Evolutionary conservation across 495 filamentous ascomycete genomes (phyloP).

Genomic region (Penicillium goetzii): DNA sequence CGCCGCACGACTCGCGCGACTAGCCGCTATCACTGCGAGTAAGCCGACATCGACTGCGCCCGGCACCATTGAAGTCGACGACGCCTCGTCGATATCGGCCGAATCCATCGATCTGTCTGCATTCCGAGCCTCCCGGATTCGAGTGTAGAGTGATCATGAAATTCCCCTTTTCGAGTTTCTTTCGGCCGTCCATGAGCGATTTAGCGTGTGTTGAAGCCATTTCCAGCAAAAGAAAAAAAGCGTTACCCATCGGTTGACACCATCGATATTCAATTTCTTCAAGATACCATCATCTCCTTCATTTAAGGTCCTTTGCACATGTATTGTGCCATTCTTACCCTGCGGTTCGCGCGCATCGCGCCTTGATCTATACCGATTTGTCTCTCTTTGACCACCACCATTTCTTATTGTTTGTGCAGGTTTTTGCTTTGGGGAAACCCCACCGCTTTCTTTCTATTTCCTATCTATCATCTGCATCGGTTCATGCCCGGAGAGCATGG

Average conservation of each 20-base stretch:
- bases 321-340: background rate
- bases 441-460: background rate
- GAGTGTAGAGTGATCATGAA: slow-evolving; percentile 20
- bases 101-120: slow-evolving; percentile 49
- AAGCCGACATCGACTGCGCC: slow-evolving; percentile 20
- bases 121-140: slow-evolving; percentile 44
- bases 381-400: slow-evolving; percentile 10
- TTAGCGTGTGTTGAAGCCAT: slow-evolving; percentile 33
- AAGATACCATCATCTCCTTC: slow-evolving; percentile 21
- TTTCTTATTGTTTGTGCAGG: background rate
- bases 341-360: background rate
- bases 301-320: slow-evolving; percentile 8
- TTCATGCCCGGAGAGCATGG: slow-evolving; percentile 26
- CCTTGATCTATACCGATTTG: slow-evolving; percentile 7
- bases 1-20: slow-evolving; percentile 27
- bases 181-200: slow-evolving; percentile 27
- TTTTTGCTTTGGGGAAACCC: background rate
- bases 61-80: slow-evolving; percentile 50
- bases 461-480: slow-evolving; percentile 28
- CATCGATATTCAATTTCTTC: slow-evolving; percentile 10
- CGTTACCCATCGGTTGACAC: slow-evolving; percentile 23
- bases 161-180: background rate
- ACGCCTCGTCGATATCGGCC: slow-evolving; percentile 38
- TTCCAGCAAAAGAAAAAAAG: slow-evolving; percentile 31
- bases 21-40: slow-evolving; percentile 23